Conservation (phyloP, 495 filamentous ascomycete species). For the Aspergillus incahuasiensis region DNA sequence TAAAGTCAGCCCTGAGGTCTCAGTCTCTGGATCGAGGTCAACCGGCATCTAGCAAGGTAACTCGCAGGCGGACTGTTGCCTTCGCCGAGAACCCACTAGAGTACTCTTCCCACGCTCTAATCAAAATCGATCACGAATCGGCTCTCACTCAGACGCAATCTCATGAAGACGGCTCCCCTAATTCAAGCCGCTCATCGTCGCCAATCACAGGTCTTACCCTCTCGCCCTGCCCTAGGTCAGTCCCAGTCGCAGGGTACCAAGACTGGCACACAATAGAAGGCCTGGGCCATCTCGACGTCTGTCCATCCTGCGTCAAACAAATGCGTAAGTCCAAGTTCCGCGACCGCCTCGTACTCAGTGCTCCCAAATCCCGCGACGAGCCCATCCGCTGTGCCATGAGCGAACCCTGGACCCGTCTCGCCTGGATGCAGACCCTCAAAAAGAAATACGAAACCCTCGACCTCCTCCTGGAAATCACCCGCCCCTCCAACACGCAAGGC, state of each 20-base stretch:
- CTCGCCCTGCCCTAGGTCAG: constrained; percentile 51
- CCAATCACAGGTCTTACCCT: constrained; percentile 31
- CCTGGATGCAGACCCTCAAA: constrained; percentile 60
- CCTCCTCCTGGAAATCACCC: constrained; percentile 51
- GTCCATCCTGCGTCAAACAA: constrained; percentile 56
- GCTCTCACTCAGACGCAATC: constrained; percentile 1
- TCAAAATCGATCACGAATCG: constrained; percentile 7
- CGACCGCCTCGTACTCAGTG: constrained; percentile 46
- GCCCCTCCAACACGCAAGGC: constrained; percentile 27
- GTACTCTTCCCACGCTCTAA: constrained; percentile 1
- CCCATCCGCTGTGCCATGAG: constrained; percentile 56
- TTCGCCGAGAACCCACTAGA: constrained; percentile 19
- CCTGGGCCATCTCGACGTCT: constrained; percentile 55
- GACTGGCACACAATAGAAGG: constrained; percentile 65
- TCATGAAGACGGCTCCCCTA: constrained; percentile 9
- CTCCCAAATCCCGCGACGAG: constrained; percentile 33
- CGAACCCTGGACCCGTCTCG: constrained; percentile 61
- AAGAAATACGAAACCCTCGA: constrained; percentile 48
- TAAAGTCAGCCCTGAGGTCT: constrained; percentile 10
- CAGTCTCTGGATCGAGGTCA: constrained; percentile 8
- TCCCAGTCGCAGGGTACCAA: constrained; percentile 44
- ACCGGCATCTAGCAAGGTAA: neutral
- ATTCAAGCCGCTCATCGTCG: constrained; percentile 11
- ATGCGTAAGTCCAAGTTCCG: constrained; percentile 52
- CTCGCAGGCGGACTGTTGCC: constrained; percentile 22